Percentiles rank a stretch among this genome's conserved stretches.
Conservation (phyloP, 148 eudicot genomes). For the Bassia scoparia region DNA sequence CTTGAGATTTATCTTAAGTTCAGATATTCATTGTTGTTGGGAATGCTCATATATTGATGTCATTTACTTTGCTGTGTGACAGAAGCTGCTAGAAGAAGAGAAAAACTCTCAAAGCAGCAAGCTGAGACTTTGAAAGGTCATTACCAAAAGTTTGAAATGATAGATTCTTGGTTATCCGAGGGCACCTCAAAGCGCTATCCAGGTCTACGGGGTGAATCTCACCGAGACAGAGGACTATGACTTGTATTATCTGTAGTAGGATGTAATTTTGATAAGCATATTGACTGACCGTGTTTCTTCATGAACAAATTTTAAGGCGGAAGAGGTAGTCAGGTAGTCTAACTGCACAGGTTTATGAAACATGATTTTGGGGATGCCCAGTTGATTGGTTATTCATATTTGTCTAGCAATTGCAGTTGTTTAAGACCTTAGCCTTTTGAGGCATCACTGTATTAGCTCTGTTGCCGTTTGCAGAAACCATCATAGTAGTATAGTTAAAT, state of each 20-base stretch:
- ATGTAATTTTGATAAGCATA: background rate
- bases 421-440: no score
- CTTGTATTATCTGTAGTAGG: background rate
- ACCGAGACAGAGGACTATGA: conserved; percentile 24
- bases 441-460: no score
- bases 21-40: background rate
- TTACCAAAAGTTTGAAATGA: conserved; percentile 45
- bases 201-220: conserved; percentile 29
- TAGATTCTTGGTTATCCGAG: conserved; percentile 34
- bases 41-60: background rate
- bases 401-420: no score
- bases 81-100: conserved; percentile 50
- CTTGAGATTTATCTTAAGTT: background rate
- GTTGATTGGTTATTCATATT: no score
- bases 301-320: no score
- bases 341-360: no score
- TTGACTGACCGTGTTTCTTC: background rate
- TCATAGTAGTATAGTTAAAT: no score
- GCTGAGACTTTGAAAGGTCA: conserved; percentile 38
- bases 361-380: no score
- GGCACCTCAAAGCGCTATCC: conserved; percentile 37
- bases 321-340: no score
- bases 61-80: conserved; percentile 9
- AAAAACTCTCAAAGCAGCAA: conserved; percentile 56
- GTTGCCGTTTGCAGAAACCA: no score